Percentiles rank a stretch among this genome's conserved stretches.
These are phyloP conservation scores for Cutaneotrichosporon sp. DNA, from an alignment of 1,284 basidiomycete species.

Conservation along the genomic window DNA sequence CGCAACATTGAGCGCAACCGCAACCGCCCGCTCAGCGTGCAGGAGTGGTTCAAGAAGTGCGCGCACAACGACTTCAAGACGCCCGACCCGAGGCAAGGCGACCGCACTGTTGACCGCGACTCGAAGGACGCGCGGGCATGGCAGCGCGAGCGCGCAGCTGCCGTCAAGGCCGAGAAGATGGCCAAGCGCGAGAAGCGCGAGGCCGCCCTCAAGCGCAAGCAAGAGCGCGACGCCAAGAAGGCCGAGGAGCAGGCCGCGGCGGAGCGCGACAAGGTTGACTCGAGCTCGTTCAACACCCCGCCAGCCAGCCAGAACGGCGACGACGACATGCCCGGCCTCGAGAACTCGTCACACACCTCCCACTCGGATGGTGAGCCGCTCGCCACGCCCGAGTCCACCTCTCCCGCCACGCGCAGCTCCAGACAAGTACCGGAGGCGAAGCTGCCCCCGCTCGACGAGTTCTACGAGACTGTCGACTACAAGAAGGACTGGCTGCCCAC, in stretches of 20 bases:
- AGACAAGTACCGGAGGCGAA: neutral
- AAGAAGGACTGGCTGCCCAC: slow-evolving; percentile 74
- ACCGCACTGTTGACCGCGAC: slow-evolving; percentile 36
- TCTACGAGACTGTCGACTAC: slow-evolving; percentile 70
- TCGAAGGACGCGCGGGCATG: slow-evolving; percentile 41
- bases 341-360: slow-evolving; percentile 34
- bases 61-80: slow-evolving; percentile 40
- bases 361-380: slow-evolving; percentile 38
- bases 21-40: slow-evolving; percentile 65
- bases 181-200: slow-evolving; percentile 33
- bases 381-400: slow-evolving; percentile 28
- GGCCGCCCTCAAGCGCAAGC: slow-evolving; percentile 39
- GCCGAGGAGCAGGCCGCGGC: slow-evolving; percentile 18
- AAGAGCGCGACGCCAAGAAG: slow-evolving; percentile 14
- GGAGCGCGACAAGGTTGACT: neutral
- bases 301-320: neutral
- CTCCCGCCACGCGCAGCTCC: neutral
- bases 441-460: slow-evolving; percentile 47
- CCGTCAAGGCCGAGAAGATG: slow-evolving; percentile 21
- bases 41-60: slow-evolving; percentile 86
- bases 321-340: slow-evolving; percentile 34
- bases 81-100: slow-evolving; percentile 44
- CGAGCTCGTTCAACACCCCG: slow-evolving; percentile 2
- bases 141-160: slow-evolving; percentile 22
- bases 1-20: slow-evolving; percentile 88